phyloP scores from a whole-genome alignment of 179 eudicot species.

The Spergularia azorica region DNA sequence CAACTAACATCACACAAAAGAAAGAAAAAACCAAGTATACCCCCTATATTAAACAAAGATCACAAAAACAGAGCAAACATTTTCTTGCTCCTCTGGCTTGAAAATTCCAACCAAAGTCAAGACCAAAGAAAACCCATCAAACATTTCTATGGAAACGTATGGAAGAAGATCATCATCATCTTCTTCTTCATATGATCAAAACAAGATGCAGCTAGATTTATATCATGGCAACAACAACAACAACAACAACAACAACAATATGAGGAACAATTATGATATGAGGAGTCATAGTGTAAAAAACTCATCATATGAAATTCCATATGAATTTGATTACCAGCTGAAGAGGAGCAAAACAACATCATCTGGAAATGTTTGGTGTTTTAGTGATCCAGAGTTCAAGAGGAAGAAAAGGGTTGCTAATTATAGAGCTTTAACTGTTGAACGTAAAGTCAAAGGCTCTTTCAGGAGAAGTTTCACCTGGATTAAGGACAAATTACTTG shows the following conservation, averaged over 20 bases:
- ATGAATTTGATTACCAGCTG: conserved; percentile 26
- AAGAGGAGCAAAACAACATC: conserved; percentile 33
- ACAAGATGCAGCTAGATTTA: conserved; percentile 24
- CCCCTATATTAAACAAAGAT: conserved; percentile 9
- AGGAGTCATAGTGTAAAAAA: conserved; percentile 29
- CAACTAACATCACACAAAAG: no score
- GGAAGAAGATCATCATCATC: conserved; percentile 16
- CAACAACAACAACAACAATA: background rate
- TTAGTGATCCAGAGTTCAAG: conserved; percentile 48
- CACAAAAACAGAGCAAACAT: background rate
- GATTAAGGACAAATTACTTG: conserved; percentile 37
- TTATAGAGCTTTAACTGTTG: conserved; percentile 38
- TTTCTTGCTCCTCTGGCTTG: background rate
- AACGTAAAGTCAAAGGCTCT: conserved; percentile 52
- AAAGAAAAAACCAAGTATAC: background rate
- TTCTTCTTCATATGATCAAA: conserved; percentile 9
- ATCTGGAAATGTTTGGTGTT: conserved; percentile 33
- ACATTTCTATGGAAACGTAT: conserved; percentile 15
- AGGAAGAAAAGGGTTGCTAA: conserved; percentile 54
- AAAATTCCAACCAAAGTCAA: background rate
- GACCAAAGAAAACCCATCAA: conserved; percentile 2
- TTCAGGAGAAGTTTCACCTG: conserved; percentile 42
- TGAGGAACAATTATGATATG: background rate
- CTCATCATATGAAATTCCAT: background rate
- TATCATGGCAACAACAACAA: conserved; percentile 19